Base-by-base conservation (phyloP, 768 basidiomycete genomes). In the Leccinum uliginosum region DNA sequence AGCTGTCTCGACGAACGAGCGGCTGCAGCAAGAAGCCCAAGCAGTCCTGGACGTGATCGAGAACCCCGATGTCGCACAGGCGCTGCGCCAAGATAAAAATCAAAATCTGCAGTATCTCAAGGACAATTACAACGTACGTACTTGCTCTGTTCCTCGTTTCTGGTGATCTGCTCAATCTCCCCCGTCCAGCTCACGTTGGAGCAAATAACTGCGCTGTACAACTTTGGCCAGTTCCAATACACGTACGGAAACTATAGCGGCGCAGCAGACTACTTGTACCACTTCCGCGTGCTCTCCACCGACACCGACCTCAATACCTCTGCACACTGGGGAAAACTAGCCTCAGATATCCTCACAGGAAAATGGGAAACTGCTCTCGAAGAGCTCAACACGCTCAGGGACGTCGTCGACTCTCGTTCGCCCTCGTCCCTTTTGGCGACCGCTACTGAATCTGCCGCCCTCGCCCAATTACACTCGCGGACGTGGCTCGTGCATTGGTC, bases 401-500 rank as follows among this genome's bases (percentile, higher is more conserved):
- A 98, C 51, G 77, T 85, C 50, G 89, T 98, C 71, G 96, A 98
- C 72, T 84, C 89, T 6, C 84, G 91, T 24, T 77, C 83, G 6
- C 74, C 85, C 1, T 72, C 83, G 17, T 75, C 81, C 4, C 70
- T 80, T 26, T 71, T 81, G 56, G 68, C 77, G 30, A 75, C 65
- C 52, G 62, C 79, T 9, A 63, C 80, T 21, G 76, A 85, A 49
- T 82, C 86, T 38, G 86, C 87, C n/a, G 85, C 89, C 0, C 81
- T 95, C 27, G 80, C 83, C 35, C 93, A 97, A 67, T 80, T 99
- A 29, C 94, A 98, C 73, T 91, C 93, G 3, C 85, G 97, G 57
- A 92, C 94, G 19, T 98, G 96, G 94, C 83, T 96, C 58, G 85
- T 92, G 7, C 97, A 98, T 75, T 99, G 96, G 97, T 91, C 89